Percentiles rank a stretch among this genome's conserved stretches.
phyloP scores from a whole-genome alignment of 2,329 filamentous ascomycete species.

The Clarireedia monteithiana region DNA sequence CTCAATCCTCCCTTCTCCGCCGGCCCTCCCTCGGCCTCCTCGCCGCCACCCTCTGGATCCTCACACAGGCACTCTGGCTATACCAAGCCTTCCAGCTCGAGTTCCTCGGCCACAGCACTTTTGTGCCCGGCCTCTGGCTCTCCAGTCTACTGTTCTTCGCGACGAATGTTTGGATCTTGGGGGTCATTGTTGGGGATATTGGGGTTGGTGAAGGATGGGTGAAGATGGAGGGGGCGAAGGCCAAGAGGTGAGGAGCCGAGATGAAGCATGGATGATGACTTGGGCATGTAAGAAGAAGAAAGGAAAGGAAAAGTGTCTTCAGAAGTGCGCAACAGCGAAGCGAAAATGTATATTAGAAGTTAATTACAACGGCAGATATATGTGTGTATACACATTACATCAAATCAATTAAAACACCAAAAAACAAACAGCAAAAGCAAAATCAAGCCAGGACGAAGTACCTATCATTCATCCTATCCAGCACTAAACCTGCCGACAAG shows the following conservation, averaged over 20 bases:
- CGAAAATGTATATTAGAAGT: too few species aligned
- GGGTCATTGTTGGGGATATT: slow-evolving; percentile 66
- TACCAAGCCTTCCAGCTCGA: slow-evolving; percentile 70
- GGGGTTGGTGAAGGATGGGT: slow-evolving; percentile 9
- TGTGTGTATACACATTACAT: too few species aligned
- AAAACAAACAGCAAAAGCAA: not conserved
- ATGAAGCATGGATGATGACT: not conserved
- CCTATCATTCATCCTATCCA: too few species aligned
- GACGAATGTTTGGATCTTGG: slow-evolving; percentile 81
- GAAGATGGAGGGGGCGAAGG: not conserved
- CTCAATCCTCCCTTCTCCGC: slow-evolving; percentile 66
- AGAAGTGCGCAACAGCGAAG: too few species aligned
- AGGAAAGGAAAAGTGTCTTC: not conserved
- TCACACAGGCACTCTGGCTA: slow-evolving; percentile 67
- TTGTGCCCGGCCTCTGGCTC: slow-evolving; percentile 75
- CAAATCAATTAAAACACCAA: too few species aligned
- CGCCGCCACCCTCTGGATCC: slow-evolving; percentile 66
- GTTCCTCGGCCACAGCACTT: slow-evolving; percentile 74
- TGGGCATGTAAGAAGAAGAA: not conserved
- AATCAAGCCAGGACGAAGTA: not conserved
- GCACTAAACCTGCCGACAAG: too few species aligned
- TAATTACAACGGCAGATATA: too few species aligned
- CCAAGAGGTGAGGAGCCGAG: not conserved
- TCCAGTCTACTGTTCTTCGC: slow-evolving; percentile 73
- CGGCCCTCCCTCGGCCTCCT: slow-evolving; percentile 52